Conservation (phyloP, 169 alveolate species). For the Plasmodium yoelii region DNA sequence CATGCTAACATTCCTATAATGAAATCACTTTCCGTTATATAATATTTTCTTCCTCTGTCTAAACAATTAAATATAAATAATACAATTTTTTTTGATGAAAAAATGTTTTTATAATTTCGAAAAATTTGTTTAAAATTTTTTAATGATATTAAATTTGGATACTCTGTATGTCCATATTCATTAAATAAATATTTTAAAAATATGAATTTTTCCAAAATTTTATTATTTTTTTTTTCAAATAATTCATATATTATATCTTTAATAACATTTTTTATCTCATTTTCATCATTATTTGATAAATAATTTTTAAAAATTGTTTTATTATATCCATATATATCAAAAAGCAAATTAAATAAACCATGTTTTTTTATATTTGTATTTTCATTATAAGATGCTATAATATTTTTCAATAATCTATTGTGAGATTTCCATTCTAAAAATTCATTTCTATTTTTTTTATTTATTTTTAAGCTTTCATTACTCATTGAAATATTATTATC, state of each 20-base stretch:
- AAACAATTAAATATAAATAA: conserved; percentile 80
- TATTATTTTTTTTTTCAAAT: conserved; percentile 8
- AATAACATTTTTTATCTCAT: conserved; percentile 9
- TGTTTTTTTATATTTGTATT: conserved; percentile 16
- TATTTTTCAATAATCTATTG: conserved; percentile 42
- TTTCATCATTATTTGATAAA: conserved; percentile 1
- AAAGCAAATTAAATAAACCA: conserved; percentile 27
- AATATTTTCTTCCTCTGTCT: conserved; percentile 79
- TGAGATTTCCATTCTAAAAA: conserved; percentile 58
- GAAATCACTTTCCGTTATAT: conserved; percentile 80
- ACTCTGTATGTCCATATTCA: conserved; percentile 57
- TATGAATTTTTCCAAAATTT: conserved; percentile 29
- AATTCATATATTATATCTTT: conserved; percentile 3
- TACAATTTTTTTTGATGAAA: conserved; percentile 77
- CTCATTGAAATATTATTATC: neutral
- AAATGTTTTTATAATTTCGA: conserved; percentile 67
- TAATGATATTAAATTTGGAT: conserved; percentile 54
- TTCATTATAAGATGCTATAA: conserved; percentile 44
- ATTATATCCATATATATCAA: conserved; percentile 45
- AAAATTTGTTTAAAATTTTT: conserved; percentile 41
- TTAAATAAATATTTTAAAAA: conserved; percentile 57
- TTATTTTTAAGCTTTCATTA: too few species aligned
- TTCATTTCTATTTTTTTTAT: neutral
- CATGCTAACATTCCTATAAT: conserved; percentile 85
- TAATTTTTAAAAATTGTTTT: conserved; percentile 6